phyloP scores from a whole-genome alignment of 805 yeast genomes.

The Suhomyces kilbournensis region DNA sequence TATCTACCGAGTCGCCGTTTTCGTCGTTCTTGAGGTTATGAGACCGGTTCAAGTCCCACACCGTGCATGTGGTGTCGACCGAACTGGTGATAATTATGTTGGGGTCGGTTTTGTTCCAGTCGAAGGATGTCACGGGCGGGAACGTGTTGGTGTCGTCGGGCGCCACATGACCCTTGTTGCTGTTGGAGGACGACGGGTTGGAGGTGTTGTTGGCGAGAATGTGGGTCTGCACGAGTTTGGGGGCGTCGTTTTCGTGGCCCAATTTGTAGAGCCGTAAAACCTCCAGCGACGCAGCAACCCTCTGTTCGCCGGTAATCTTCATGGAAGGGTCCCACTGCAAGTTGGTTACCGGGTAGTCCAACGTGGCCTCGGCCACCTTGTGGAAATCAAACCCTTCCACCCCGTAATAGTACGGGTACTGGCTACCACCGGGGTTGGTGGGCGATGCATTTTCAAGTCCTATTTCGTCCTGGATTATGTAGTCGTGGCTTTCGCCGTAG shows the following conservation, averaged over 20 bases:
- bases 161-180: slow-evolving; percentile 17
- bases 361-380: slow-evolving; percentile 48
- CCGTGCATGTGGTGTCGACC: slow-evolving; percentile 94
- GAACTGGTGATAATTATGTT: slow-evolving; percentile 76
- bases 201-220: slow-evolving; percentile 38
- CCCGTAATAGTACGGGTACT: slow-evolving; percentile 1
- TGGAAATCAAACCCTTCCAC: slow-evolving; percentile 41
- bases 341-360: slow-evolving; percentile 68
- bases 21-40: slow-evolving; percentile 6
- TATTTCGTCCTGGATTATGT: slow-evolving; percentile 7
- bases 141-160: slow-evolving; percentile 48
- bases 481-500: slow-evolving; percentile 21
- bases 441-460: slow-evolving; percentile 9
- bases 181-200: slow-evolving; percentile 9
- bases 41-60: slow-evolving; percentile 73
- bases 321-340: slow-evolving; percentile 70
- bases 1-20: slow-evolving; percentile 24
- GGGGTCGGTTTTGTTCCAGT: slow-evolving; percentile 80
- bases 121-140: slow-evolving; percentile 92
- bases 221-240: slow-evolving; percentile 39
- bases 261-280: slow-evolving; percentile 62
- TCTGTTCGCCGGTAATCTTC: slow-evolving; percentile 24
- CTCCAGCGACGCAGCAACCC: slow-evolving; percentile 70
- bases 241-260: slow-evolving; percentile 41
- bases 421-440: background rate